Base-by-base conservation (phyloP, 2,329 filamentous ascomycete species). In the Stemphylium lycopersici region DNA sequence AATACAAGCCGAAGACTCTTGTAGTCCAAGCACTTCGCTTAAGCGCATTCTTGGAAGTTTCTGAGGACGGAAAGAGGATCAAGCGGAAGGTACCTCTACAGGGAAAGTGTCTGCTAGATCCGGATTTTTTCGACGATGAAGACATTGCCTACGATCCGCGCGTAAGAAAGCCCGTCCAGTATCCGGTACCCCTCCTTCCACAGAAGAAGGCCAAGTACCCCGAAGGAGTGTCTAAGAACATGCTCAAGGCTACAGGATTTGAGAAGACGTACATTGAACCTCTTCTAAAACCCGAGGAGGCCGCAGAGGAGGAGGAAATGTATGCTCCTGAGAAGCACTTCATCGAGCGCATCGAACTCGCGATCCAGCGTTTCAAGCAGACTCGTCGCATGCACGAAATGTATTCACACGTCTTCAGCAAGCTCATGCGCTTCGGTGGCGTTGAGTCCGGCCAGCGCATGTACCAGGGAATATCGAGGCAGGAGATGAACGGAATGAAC, bases 381-480 rank as follows among this genome's bases (percentile, higher is more conserved):
- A 89, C 87, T 41, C 89, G 93, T 29, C 92, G 90, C 61, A 83
- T 96, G 54, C 84, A 89, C 54, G 74, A 79, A 11, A 79, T 85
- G 3, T 86, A 86, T 20, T 74, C 80, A 4, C 79, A 82, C 15
- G 78, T 92, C 31, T 95, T 99, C 76, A 82, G 85, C 67, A 90
- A 90, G 60, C 96, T 95, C 69, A 84, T 98, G 52, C 82, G 85
- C 32, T 88, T 93, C 39, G 95, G 95, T 2, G 93, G 95, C 3
- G 83, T 99, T 36, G 87, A 91, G 38, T 78, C 82, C 6, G 75
- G 79, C 0, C 80, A 76, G 2, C 85, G 84, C 48, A 79, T 82
- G 71, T 96, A 93, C 66, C 84, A 85, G 11, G 78, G 88, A 1
- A 76, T 88, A 6, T 81, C 83, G 33, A 77, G 80, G 44, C 81